Conservation (phyloP, 2,329 filamentous ascomycete species). For the Amauroascus verrucosus region DNA sequence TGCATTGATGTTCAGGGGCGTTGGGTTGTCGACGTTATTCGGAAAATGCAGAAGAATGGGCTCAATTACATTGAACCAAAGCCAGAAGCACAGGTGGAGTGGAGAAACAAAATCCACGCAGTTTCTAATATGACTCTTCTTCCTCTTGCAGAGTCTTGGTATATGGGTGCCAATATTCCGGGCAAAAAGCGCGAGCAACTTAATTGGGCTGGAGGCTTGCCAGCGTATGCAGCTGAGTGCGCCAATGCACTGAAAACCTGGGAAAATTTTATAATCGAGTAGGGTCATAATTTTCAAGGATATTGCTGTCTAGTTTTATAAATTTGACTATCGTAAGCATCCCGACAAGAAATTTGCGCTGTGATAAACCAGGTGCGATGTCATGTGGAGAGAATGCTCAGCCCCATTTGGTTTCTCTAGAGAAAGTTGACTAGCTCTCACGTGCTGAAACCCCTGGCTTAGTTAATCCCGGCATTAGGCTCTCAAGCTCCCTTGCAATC, state of each 20-base stretch:
- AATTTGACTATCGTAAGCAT: not conserved
- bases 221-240: constrained; percentile 10
- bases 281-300: not conserved
- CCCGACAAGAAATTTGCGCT: not conserved
- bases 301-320: not conserved
- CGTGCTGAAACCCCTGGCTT: not conserved
- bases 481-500: not conserved
- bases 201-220: constrained; percentile 32
- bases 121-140: constrained; percentile 42
- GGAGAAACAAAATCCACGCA: constrained; percentile 42
- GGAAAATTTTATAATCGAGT: constrained; percentile 8
- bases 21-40: constrained; percentile 46
- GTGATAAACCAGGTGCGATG: no score
- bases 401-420: not conserved
- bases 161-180: constrained; percentile 49
- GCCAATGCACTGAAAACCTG: constrained; percentile 7
- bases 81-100: constrained; percentile 38
- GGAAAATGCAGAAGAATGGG: constrained; percentile 37
- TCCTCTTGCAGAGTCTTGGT: constrained; percentile 41
- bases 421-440: not conserved
- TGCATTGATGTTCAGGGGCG: constrained; percentile 45
- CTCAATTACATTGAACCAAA: constrained; percentile 45
- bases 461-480: not conserved
- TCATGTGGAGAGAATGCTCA: no score
- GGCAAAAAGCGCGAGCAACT: constrained; percentile 47